phyloP scores from a whole-genome alignment of 2,329 filamentous ascomycete species.

The Celoporthe dispersa region DNA sequence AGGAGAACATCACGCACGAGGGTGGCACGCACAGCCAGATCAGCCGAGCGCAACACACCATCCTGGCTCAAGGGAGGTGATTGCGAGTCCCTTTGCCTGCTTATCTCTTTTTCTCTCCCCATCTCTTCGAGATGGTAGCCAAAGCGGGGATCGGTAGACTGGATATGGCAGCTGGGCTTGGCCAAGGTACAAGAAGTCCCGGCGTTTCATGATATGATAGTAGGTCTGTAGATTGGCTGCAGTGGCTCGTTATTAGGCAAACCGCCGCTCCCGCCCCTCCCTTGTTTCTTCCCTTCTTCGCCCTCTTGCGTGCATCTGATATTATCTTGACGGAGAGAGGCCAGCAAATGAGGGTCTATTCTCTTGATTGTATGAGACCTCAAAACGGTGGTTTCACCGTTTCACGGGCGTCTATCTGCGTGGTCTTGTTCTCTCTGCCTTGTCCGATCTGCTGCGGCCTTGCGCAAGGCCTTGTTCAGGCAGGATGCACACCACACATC shows the following conservation, averaged over 20 bases:
- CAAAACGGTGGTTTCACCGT: not conserved
- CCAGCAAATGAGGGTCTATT: not conserved
- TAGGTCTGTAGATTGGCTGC: not conserved
- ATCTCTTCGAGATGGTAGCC: not conserved
- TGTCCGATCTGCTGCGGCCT: not conserved
- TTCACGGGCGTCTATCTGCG: not conserved
- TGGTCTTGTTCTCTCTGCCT: not conserved
- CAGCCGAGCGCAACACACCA: not conserved
- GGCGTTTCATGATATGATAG: constrained; percentile 1
- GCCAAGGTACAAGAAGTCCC: not conserved
- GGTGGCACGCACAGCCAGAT: not conserved
- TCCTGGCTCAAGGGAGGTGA: not conserved
- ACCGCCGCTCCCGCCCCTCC: not conserved
- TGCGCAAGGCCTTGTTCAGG: not conserved
- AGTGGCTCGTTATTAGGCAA: not conserved
- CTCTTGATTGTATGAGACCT: not conserved
- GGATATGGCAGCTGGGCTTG: not conserved
- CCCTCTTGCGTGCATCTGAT: not conserved
- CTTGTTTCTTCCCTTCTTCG: not conserved
- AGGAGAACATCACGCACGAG: not conserved
- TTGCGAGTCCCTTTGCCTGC: not conserved
- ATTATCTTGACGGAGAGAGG: not conserved
- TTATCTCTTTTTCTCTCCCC: not conserved
- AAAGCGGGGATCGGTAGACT: not conserved
- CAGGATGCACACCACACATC: not conserved